Evolutionary conservation across 495 filamentous ascomycete genomes (phyloP).

Genomic region (Lasiosphaeris hirsuta): DNA sequence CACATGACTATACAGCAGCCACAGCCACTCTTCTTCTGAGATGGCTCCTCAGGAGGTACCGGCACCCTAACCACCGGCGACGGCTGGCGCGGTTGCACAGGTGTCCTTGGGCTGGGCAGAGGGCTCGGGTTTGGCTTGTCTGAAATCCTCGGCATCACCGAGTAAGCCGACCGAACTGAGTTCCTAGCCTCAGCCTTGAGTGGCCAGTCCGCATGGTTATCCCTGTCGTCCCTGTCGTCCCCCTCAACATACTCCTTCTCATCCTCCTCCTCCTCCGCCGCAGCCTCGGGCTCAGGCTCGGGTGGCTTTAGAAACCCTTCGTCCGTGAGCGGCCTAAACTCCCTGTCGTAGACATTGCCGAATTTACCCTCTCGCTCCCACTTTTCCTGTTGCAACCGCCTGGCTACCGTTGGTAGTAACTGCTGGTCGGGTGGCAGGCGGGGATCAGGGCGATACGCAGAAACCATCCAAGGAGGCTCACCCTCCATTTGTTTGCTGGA

Average conservation of each 20-base stretch:
- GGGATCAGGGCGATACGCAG: slow-evolving; percentile 94
- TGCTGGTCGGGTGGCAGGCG: slow-evolving; percentile 93
- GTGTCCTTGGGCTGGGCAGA: slow-evolving; percentile 35
- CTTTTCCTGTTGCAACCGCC: slow-evolving; percentile 86
- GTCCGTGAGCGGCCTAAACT: slow-evolving; percentile 73
- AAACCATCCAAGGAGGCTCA: slow-evolving; percentile 91
- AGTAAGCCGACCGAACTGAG: slow-evolving; percentile 51
- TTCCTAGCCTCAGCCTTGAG: slow-evolving; percentile 43
- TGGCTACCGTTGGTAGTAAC: slow-evolving; percentile 89
- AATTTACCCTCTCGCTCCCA: slow-evolving; percentile 88
- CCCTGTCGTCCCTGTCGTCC: slow-evolving; percentile 9
- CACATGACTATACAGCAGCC: slow-evolving; percentile 57
- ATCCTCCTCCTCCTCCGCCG: slow-evolving; percentile 32
- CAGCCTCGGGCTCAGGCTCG: slow-evolving; percentile 28
- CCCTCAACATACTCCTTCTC: slow-evolving; percentile 27
- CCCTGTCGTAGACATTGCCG: slow-evolving; percentile 74
- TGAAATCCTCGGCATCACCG: slow-evolving; percentile 55
- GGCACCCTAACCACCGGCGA: slow-evolving; percentile 29
- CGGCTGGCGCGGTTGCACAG: slow-evolving; percentile 22
- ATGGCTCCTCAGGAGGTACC: slow-evolving; percentile 35
- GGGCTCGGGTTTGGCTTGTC: slow-evolving; percentile 39
- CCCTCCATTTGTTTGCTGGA: slow-evolving; percentile 76
- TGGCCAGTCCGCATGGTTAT: slow-evolving; percentile 44
- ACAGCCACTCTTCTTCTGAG: slow-evolving; percentile 43
- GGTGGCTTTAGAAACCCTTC: slow-evolving; percentile 48